Percentiles rank a stretch among this genome's conserved stretches.
These are phyloP conservation scores for Cucumis hystrix DNA, from an alignment of 306 rosid genomes.

Conservation along the genomic window DNA sequence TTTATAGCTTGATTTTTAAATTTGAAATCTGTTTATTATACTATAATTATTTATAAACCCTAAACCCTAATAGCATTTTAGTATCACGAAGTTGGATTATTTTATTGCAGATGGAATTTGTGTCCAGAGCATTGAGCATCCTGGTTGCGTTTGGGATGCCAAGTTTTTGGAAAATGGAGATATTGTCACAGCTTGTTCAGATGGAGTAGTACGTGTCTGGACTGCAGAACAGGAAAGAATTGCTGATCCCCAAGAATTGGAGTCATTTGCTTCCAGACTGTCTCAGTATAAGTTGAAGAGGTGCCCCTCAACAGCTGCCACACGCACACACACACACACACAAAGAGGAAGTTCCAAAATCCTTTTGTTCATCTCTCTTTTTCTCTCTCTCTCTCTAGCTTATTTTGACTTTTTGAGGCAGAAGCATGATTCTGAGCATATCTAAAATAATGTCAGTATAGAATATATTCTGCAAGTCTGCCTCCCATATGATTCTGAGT, in stretches of 20 bases:
- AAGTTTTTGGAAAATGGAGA: slow-evolving; percentile 94
- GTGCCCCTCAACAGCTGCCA: slow-evolving; percentile 17
- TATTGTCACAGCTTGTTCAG: slow-evolving; percentile 92
- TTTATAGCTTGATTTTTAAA: no score
- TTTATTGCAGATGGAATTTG: slow-evolving; percentile 67
- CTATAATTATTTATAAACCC: no score
- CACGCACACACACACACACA: background rate
- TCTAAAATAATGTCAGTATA: background rate
- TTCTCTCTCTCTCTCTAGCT: background rate
- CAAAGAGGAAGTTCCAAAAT: background rate
- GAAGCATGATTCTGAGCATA: background rate
- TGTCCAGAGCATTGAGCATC: slow-evolving; percentile 92
- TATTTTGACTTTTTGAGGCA: background rate
- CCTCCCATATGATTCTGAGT: background rate
- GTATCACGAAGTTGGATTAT: background rate
- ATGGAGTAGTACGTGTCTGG: slow-evolving; percentile 81
- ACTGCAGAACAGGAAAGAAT: slow-evolving; percentile 44
- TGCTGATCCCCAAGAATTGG: slow-evolving; percentile 59
- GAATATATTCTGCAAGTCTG: background rate
- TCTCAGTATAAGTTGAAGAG: slow-evolving; percentile 70
- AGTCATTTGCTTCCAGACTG: slow-evolving; percentile 51
- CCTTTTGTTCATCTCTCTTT: background rate
- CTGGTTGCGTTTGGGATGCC: slow-evolving; percentile 96
- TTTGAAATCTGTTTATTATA: no score
- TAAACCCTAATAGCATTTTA: background rate